A percentile compares a stretch with the other conserved stretches of the same genome.
Conservation (phyloP, 345 rosid species). For the Gossypium ekmanianum region DNA sequence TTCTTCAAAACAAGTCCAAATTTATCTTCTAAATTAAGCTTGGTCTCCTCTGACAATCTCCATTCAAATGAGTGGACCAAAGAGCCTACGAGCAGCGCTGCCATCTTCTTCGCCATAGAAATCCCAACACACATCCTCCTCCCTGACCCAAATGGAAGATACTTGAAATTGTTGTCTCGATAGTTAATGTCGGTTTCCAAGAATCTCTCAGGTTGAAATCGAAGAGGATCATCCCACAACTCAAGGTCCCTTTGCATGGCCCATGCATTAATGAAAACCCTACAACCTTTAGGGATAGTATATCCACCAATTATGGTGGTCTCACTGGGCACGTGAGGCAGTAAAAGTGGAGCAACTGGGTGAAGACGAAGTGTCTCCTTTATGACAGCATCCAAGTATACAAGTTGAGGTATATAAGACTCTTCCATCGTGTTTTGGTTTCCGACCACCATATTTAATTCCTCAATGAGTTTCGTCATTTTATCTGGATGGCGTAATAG, state of each 20-base stretch:
- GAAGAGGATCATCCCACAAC: neutral
- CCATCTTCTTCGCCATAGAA: too few species aligned
- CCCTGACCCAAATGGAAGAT: too few species aligned
- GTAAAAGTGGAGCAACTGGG: conserved; percentile 13
- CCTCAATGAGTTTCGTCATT: conserved; percentile 6
- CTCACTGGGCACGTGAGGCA: conserved; percentile 4
- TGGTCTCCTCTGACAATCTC: too few species aligned
- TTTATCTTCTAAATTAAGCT: too few species aligned
- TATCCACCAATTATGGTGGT: conserved; percentile 6
- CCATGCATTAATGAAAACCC: conserved; percentile 13
- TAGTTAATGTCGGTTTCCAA: too few species aligned
- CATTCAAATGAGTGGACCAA: too few species aligned
- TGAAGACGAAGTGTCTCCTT: conserved; percentile 19
- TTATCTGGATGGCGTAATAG: conserved; percentile 7
- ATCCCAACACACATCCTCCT: too few species aligned
- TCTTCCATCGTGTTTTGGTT: conserved; percentile 19
- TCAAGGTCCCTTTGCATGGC: conserved; percentile 9
- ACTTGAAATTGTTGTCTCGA: too few species aligned
- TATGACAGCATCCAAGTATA: conserved; percentile 7
- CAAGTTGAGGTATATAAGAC: neutral
- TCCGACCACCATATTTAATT: conserved; percentile 17
- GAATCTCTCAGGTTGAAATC: too few species aligned
- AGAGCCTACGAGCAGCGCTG: neutral
- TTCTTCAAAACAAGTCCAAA: too few species aligned
- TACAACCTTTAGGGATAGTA: conserved; percentile 15